phyloP scores from a whole-genome alignment of 169 alveolate species.

The Plasmodium vinckei region DNA sequence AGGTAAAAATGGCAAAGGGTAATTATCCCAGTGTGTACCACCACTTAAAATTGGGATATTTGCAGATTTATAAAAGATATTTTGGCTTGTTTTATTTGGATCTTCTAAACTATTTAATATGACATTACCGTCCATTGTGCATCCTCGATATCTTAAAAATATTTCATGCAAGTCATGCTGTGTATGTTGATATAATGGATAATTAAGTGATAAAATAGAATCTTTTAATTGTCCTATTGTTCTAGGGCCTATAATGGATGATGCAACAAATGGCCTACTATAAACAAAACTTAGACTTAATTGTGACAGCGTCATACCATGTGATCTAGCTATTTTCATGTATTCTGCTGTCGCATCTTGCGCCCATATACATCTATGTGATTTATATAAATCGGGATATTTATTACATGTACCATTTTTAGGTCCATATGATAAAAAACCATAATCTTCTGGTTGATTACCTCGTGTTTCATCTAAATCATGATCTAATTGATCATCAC shows the following conservation, averaged over 20 bases:
- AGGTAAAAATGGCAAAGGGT: constrained; percentile 57
- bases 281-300: constrained; percentile 84
- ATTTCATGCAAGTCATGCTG: constrained; percentile 86
- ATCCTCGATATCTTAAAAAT: constrained; percentile 87
- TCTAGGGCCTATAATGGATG: constrained; percentile 87
- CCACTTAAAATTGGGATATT: constrained; percentile 90
- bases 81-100: constrained; percentile 84
- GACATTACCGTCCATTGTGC: constrained; percentile 91
- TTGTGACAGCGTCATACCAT: constrained; percentile 87
- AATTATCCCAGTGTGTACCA: constrained; percentile 86
- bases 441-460: constrained; percentile 86
- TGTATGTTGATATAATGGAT: constrained; percentile 81
- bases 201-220: constrained; percentile 83
- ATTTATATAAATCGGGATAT: constrained; percentile 85
- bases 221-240: constrained; percentile 89
- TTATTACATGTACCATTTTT: constrained; percentile 86
- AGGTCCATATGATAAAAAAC: constrained; percentile 88
- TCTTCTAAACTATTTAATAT: constrained; percentile 82
- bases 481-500: constrained; percentile 35
- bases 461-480: constrained; percentile 53
- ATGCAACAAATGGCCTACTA: constrained; percentile 88
- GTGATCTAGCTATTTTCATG: constrained; percentile 85
- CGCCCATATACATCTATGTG: constrained; percentile 91
- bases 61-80: constrained; percentile 82
- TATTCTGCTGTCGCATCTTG: constrained; percentile 89